Base-by-base conservation (phyloP, 23 red algal genomes). In the Gracilaria gracilis region DNA sequence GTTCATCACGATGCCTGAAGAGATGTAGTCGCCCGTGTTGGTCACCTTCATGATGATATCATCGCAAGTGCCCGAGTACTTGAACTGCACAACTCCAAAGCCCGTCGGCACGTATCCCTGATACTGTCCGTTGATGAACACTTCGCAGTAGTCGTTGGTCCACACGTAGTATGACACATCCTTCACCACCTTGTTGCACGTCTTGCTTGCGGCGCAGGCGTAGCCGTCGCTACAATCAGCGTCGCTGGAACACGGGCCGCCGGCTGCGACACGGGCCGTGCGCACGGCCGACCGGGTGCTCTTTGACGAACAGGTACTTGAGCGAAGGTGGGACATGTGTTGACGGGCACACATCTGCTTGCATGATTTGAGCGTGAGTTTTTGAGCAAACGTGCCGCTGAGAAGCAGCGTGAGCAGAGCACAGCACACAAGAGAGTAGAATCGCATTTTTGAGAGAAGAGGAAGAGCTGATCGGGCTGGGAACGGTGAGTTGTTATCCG, bases 11-110 rank as follows among this genome's bases (percentile, higher is more conserved):
- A 73, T 4, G 0, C 67, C 67, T 73, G 67, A 73, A 73, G 67
- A 73, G 35, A 73, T 73, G 34, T 39, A 73, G 20, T 73, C 34
- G 9, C 38, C 33, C 42, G 35, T 44, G 67, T 73, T 73, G 34
- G 67, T 73, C 36, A 73, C 67, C 67, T 73, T 73, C 67, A 73
- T 73, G 67, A 73, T 73, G 67, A 73, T 73, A n/a, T 73, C 67
- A 73, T 73, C 67, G 16, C 67, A 73, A 23, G 67, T 73, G 4
- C 67, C 67, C 17, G 67, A 73, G 20, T 73, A 73, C 3, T 2
- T 73, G 67, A 73, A 73, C 44, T 73, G 1, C 21, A 73, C 67
- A 3, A 73, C 67, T 9, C 20, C 67, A 16, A 73, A 73, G 67
- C 67, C 67, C 31, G 11, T 40, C 24, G 67, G 67, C 35, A 73